Conservation (phyloP, 2,329 filamentous ascomycete species). For the Calonectria leucothoes region DNA sequence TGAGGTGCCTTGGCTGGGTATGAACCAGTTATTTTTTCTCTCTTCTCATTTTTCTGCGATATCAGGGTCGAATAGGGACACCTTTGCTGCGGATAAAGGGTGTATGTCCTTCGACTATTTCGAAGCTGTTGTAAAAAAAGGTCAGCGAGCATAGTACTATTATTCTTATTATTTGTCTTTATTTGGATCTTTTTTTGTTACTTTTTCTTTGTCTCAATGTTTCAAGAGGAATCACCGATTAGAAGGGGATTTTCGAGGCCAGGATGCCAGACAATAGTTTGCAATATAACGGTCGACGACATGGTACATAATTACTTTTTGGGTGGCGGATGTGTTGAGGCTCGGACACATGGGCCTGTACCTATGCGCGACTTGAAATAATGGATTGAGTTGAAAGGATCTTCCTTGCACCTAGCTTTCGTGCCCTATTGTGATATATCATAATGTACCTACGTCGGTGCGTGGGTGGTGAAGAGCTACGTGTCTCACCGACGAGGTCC, state of each 20-base stretch:
- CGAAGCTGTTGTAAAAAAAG: slow-evolving; percentile 40
- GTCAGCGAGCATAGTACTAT: slow-evolving; percentile 36
- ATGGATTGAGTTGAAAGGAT: slow-evolving; percentile 3
- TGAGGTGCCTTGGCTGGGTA: slow-evolving; percentile 38
- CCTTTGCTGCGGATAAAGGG: slow-evolving; percentile 20
- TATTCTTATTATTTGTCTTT: slow-evolving; percentile 22
- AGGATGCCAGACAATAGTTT: slow-evolving; percentile 37
- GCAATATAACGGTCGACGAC: slow-evolving; percentile 36
- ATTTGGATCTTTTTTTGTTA: slow-evolving; percentile 21
- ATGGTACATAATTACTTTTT: slow-evolving; percentile 38
- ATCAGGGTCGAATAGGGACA: slow-evolving; percentile 32
- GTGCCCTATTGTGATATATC: not conserved
- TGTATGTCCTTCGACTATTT: slow-evolving; percentile 30
- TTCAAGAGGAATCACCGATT: slow-evolving; percentile 26
- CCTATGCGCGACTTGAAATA: slow-evolving; percentile 18
- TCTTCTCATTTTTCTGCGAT: slow-evolving; percentile 31
- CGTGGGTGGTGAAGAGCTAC: not conserved
- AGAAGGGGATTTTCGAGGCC: slow-evolving; percentile 34
- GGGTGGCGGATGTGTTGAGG: slow-evolving; percentile 21
- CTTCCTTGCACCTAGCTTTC: not conserved
- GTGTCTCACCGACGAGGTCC: not conserved
- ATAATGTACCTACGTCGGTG: not conserved
- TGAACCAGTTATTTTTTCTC: slow-evolving; percentile 32
- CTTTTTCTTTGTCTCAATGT: slow-evolving; percentile 18
- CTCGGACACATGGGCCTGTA: slow-evolving; percentile 10